These are phyloP conservation scores for Papiliotrema nemorosa DNA, from an alignment of 1,284 basidiomycete species.

Conservation along the genomic window DNA sequence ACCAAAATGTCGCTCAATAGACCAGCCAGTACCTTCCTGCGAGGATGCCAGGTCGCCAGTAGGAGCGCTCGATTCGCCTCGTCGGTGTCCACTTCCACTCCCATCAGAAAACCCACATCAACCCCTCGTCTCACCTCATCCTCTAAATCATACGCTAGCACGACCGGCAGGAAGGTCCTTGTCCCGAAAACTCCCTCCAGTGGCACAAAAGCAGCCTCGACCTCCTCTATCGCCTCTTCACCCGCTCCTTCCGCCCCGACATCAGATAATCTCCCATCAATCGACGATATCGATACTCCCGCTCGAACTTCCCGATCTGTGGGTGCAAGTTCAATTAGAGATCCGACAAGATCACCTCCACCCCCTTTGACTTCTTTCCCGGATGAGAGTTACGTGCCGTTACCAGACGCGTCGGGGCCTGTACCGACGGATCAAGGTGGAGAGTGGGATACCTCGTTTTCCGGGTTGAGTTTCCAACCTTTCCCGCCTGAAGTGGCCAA, in stretches of 20 bases:
- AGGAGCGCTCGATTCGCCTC: neutral
- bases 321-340: too few species aligned
- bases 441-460: conserved; percentile 87
- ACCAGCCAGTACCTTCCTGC: neutral
- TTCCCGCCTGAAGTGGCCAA: conserved; percentile 75
- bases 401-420: neutral
- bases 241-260: neutral
- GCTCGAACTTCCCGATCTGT: too few species aligned
- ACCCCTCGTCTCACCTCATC: too few species aligned
- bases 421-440: neutral
- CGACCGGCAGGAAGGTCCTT: too few species aligned
- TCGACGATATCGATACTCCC: neutral
- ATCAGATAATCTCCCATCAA: neutral
- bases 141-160: neutral
- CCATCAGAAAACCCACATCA: neutral
- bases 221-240: too few species aligned
- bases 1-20: neutral
- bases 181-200: too few species aligned
- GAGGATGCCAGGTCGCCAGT: neutral
- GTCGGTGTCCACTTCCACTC: neutral
- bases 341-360: too few species aligned
- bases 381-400: neutral
- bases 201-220: too few species aligned
- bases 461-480: conserved; percentile 72
- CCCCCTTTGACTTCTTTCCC: conserved; percentile 1